These are phyloP conservation scores for Andrographis paniculata DNA, from an alignment of 305 asterid genomes.

Conservation along the genomic window DNA sequence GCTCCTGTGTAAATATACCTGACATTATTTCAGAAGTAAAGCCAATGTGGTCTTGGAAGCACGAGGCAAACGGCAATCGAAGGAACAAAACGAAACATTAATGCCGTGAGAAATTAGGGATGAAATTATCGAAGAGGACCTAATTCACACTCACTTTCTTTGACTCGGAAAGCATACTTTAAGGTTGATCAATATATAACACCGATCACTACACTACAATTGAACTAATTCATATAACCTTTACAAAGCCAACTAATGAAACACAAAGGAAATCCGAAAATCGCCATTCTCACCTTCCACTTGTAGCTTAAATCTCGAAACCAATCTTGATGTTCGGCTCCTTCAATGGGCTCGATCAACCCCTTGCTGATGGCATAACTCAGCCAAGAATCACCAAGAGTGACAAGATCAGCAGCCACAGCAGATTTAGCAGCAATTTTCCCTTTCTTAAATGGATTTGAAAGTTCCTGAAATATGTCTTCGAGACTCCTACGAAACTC, in stretches of 20 bases:
- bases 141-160: background rate
- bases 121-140: slow-evolving; percentile 9
- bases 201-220: too few species aligned
- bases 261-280: background rate
- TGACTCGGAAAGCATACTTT: too few species aligned
- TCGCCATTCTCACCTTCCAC: slow-evolving; percentile 64
- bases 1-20: slow-evolving; percentile 97
- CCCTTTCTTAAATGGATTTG: slow-evolving; percentile 36
- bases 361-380: slow-evolving; percentile 58
- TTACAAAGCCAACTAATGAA: slow-evolving; percentile 11
- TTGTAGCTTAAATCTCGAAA: slow-evolving; percentile 52
- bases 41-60: slow-evolving; percentile 22
- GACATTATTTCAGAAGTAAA: slow-evolving; percentile 55
- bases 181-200: too few species aligned
- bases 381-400: slow-evolving; percentile 89
- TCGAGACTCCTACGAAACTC: slow-evolving; percentile 61
- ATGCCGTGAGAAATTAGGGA: background rate
- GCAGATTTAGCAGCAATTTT: slow-evolving; percentile 51
- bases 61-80: slow-evolving; percentile 15
- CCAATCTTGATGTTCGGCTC: slow-evolving; percentile 69
- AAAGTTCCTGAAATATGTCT: slow-evolving; percentile 65
- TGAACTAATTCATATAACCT: too few species aligned
- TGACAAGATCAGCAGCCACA: slow-evolving; percentile 62
- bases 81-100: slow-evolving; percentile 1
- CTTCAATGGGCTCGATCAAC: slow-evolving; percentile 63